Evolutionary conservation across 306 rosid genomes (phyloP), one percentile per base, ranked within the genome.

Genomic region (Arachis stenosperma): DNA sequence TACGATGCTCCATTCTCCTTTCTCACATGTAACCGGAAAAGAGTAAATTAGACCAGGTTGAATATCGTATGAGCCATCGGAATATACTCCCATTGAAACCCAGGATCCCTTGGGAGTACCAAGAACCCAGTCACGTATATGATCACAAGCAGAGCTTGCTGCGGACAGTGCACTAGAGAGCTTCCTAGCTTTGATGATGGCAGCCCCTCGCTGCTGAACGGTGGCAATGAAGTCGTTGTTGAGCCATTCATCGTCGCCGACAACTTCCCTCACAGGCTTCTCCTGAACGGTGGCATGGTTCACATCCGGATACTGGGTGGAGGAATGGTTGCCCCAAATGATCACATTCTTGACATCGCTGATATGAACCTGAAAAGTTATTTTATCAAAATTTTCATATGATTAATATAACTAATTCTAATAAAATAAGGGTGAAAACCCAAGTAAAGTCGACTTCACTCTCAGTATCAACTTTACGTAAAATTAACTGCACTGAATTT

Each of bases 181-280:
- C 77, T 95, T 95, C 37, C 99, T 83, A n/a, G 99, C 99, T 81
- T 95, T 95, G 73, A 95, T 92, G 37, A 95, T 92, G 17, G 97
- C 98, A 86, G 98, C 98, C 71, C 99, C 99, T 53, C 99, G 97
- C 44, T 95, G 98, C 83, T 95, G 98, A 83, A 95, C 96, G 42
- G 92, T 95, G 84, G 86, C 22, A 81, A 89, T 91, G 83, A 94
- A 91, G 75, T 86, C 92, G 0, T 66, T 81, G 52, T 89, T 91
- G 66, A 89, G 70, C 99, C 95, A 91, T 0, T 84, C 63, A 82
- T 88, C 91, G 72, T 89, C 88, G 7, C 50, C 68, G 44, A 91
- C 84, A 67, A 70, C 79, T 76, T 86, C 84, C 72, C 82, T 70
- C 69, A 91, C 97, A 0, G 81, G 62, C 68, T 84, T 91, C 22